Evolutionary conservation across 768 basidiomycete genomes (phyloP).

Genomic region (Pholiota microspora): DNA sequence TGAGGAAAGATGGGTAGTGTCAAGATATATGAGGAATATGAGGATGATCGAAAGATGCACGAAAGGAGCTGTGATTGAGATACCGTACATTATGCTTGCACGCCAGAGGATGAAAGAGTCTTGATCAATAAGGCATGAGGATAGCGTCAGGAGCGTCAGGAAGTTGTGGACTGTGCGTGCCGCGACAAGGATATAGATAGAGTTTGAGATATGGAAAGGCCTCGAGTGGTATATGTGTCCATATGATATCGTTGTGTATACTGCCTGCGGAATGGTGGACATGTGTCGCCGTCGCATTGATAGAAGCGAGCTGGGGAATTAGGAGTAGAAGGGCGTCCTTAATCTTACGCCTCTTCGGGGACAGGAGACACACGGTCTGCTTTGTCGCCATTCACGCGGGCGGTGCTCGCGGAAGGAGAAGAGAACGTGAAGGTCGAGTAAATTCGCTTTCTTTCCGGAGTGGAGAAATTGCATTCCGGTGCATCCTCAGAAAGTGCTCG

Average conservation of each 20-base stretch:
- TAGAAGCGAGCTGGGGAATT: too few relatives aligned
- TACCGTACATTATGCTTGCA: not conserved
- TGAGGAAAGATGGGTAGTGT: not conserved
- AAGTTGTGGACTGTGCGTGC: not conserved
- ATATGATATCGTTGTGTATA: slow-evolving; percentile 2
- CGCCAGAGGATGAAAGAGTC: not conserved
- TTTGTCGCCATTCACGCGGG: not conserved
- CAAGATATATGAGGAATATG: not conserved
- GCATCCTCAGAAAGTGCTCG: slow-evolving; percentile 25
- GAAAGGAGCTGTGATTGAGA: not conserved
- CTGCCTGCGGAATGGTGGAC: slow-evolving; percentile 7
- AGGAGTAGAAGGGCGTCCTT: slow-evolving; percentile 1
- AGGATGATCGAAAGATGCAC: not conserved
- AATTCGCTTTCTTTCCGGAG: slow-evolving; percentile 71
- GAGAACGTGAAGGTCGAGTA: slow-evolving; percentile 79
- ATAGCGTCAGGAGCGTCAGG: not conserved
- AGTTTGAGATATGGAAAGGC: not conserved
- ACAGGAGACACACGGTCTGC: slow-evolving; percentile 13
- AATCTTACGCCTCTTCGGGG: not conserved
- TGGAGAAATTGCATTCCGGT: slow-evolving; percentile 50
- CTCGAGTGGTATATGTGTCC: slow-evolving; percentile 7
- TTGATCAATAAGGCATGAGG: not conserved
- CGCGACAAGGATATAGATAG: not conserved
- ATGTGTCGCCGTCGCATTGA: slow-evolving; percentile 19
- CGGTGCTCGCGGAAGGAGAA: slow-evolving; percentile 61